These are phyloP conservation scores for Venturiaceae sp. DNA, from an alignment of 2,329 filamentous ascomycete species.

Conservation along the genomic window DNA sequence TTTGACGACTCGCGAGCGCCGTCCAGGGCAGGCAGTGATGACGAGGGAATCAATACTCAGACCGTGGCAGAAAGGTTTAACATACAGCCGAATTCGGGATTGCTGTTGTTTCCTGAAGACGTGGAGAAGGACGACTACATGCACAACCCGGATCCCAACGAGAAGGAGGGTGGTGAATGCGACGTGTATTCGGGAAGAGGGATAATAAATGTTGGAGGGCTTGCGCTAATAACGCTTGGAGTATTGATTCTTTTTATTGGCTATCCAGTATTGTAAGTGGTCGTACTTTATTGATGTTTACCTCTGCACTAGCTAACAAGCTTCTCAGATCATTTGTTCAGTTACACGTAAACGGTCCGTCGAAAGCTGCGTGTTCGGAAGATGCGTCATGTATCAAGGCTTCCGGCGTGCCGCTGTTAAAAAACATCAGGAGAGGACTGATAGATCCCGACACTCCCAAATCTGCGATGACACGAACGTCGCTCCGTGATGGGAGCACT, in stretches of 20 bases:
- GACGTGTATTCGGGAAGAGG: constrained; percentile 57
- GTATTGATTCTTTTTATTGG: constrained; percentile 57
- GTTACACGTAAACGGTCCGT: background rate
- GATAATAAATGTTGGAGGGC: constrained; percentile 53
- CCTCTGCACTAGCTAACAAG: constrained; percentile 47
- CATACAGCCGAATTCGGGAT: constrained; percentile 56
- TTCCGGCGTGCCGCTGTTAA: constrained; percentile 40
- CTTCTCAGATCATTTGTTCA: constrained; percentile 22
- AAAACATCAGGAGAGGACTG: constrained; percentile 50
- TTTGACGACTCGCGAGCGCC: constrained; percentile 52
- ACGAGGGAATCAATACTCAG: constrained; percentile 52
- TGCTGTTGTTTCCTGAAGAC: constrained; percentile 61
- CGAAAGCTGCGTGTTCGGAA: constrained; percentile 20
- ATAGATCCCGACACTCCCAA: constrained; percentile 60
- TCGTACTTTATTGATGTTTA: constrained; percentile 19
- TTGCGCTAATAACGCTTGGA: constrained; percentile 50
- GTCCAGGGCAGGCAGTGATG: constrained; percentile 52
- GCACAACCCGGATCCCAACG: constrained; percentile 59
- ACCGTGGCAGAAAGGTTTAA: constrained; percentile 67
- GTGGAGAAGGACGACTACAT: constrained; percentile 65
- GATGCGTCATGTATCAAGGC: constrained; percentile 41
- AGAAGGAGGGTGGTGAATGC: constrained; percentile 52
- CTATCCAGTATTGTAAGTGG: constrained; percentile 54
- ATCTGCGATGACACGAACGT: constrained; percentile 43
- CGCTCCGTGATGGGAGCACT: constrained; percentile 46